Percentiles rank a stretch among this genome's conserved stretches.
Evolutionary conservation across 176 grass and related monocot genomes (phyloP).

Genomic region (Eremochloa ophiuroides): DNA sequence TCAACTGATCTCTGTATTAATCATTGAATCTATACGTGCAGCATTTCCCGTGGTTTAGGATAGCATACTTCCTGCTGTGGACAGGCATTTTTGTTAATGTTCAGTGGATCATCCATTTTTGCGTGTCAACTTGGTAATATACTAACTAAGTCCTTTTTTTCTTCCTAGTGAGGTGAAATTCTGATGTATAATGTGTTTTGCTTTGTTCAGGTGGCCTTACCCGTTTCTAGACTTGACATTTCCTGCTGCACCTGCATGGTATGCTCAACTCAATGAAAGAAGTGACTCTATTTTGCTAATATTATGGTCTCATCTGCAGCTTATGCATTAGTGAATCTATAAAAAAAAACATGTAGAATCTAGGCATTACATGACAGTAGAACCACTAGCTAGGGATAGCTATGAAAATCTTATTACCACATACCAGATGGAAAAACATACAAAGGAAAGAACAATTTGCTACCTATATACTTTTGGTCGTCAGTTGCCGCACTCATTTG

Average conservation of each 20-base stretch:
- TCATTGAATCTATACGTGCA: slow-evolving; percentile 26
- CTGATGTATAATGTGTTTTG: background rate
- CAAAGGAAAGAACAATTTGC: background rate
- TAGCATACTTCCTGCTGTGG: slow-evolving; percentile 77
- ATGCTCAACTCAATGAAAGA: slow-evolving; percentile 19
- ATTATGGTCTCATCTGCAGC: background rate
- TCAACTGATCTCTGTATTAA: slow-evolving; percentile 1
- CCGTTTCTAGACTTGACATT: slow-evolving; percentile 87
- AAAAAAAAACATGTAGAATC: background rate
- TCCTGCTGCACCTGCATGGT: slow-evolving; percentile 64
- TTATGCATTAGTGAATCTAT: background rate
- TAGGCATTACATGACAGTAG: background rate
- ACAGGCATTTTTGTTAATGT: slow-evolving; percentile 65
- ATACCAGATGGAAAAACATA: background rate
- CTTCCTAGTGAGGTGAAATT: background rate
- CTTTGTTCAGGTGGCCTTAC: slow-evolving; percentile 84
- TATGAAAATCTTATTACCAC: background rate
- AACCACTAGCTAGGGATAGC: background rate
- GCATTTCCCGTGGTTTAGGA: slow-evolving; percentile 83
- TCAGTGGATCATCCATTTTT: slow-evolving; percentile 75
- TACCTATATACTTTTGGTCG: background rate
- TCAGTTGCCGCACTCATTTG: background rate
- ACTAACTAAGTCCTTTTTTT: background rate
- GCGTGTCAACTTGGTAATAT: slow-evolving; percentile 52
- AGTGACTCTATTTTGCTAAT: background rate